These are phyloP conservation scores for Populus simonii DNA, from an alignment of 345 rosid species.

Conservation along the genomic window DNA sequence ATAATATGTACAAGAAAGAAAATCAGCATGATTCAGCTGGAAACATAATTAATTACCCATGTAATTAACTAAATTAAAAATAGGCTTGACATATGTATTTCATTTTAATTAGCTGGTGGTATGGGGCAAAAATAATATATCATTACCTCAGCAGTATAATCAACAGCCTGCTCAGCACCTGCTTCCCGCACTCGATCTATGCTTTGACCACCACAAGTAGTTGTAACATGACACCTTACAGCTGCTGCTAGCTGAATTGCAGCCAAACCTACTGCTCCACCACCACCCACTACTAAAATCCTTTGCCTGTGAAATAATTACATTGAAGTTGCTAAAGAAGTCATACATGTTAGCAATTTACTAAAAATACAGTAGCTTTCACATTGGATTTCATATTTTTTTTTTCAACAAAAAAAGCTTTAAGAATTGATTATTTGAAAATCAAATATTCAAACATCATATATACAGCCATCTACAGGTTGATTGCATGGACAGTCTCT, in stretches of 20 bases:
- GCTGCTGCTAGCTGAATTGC: constrained; percentile 87
- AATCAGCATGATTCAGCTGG: constrained; percentile 1
- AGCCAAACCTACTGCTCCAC: constrained; percentile 93
- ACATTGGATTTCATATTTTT: not conserved
- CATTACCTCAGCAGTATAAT: constrained; percentile 73
- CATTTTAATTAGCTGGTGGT: constrained; percentile 2
- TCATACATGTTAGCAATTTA: not conserved
- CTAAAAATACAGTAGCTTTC: not conserved
- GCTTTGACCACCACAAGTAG: constrained; percentile 80
- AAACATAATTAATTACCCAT: no score
- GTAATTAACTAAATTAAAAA: not conserved
- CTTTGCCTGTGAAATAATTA: constrained; percentile 61
- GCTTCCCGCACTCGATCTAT: constrained; percentile 52
- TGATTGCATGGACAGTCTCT: no score
- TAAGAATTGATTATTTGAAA: not conserved
- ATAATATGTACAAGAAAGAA: not conserved
- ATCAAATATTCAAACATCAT: not conserved
- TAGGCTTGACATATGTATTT: not conserved
- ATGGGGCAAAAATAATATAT: constrained; percentile 2
- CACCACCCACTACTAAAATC: constrained; percentile 79
- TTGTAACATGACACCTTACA: constrained; percentile 65
- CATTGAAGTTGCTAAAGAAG: constrained; percentile 6
- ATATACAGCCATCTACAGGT: not conserved
- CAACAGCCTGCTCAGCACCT: constrained; percentile 92
- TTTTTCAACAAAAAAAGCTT: not conserved